A percentile compares a stretch with the other conserved stretches of the same genome.
These are phyloP conservation scores for Plectranthus barbatus DNA, from an alignment of 257 asterid genomes.

Conservation along the genomic window DNA sequence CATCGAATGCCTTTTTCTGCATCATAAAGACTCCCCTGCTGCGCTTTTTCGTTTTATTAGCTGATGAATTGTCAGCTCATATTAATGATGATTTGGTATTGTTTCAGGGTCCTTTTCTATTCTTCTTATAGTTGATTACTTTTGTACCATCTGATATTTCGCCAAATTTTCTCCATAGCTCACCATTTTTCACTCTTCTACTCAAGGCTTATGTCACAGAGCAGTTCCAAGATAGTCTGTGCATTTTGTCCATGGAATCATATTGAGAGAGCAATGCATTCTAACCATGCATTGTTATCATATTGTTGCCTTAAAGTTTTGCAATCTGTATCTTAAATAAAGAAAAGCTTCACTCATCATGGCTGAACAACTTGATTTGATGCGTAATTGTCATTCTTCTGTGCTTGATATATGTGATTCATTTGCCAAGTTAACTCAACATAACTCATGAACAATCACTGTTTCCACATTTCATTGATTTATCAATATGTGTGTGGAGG, in stretches of 20 bases:
- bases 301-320: background rate
- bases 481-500: background rate
- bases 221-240: background rate
- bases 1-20: background rate
- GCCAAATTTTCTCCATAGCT: background rate
- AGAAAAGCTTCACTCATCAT: background rate
- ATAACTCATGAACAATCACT: background rate
- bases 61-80: background rate
- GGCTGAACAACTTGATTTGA: background rate
- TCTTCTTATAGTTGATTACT: background rate
- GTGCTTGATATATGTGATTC: background rate
- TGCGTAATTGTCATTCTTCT: background rate
- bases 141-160: background rate
- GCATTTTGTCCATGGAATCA: background rate
- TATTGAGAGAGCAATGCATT: background rate
- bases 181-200: background rate
- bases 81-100: background rate
- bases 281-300: background rate
- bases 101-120: background rate
- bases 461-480: background rate
- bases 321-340: background rate
- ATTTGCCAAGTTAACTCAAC: background rate
- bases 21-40: background rate
- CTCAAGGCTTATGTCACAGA: background rate
- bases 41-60: background rate